Evolutionary conservation across 495 filamentous ascomycete species (phyloP).

Genomic region (Zalerion maritima): DNA sequence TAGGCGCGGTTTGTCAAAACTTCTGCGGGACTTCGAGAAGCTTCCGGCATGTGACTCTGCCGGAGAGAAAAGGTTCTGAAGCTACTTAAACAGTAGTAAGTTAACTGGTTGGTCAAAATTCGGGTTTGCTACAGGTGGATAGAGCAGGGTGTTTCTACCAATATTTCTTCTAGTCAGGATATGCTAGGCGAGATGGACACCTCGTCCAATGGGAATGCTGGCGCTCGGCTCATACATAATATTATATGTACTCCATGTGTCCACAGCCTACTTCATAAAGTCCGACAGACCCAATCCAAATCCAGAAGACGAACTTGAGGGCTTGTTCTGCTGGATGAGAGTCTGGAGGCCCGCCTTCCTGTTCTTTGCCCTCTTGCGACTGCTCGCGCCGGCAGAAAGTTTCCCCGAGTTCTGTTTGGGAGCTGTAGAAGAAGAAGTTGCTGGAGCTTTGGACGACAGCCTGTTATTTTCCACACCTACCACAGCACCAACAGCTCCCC

Average conservation of each 20-base stretch:
- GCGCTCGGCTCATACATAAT: slow-evolving; percentile 12
- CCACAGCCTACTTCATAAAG: slow-evolving; percentile 32
- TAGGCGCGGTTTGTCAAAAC: too few species aligned
- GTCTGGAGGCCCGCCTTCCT: slow-evolving; percentile 40
- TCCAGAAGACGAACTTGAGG: slow-evolving; percentile 17
- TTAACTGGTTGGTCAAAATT: too few species aligned
- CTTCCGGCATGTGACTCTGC: too few species aligned
- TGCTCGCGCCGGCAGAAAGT: slow-evolving; percentile 28
- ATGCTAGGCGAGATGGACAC: neutral
- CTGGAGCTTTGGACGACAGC: slow-evolving; percentile 1
- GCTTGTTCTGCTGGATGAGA: slow-evolving; percentile 28
- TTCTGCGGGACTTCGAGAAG: too few species aligned
- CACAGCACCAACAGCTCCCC: too few species aligned
- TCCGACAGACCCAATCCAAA: slow-evolving; percentile 35
- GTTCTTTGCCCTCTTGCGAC: slow-evolving; percentile 38
- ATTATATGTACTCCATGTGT: too few species aligned
- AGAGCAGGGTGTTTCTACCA: neutral
- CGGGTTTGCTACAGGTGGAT: too few species aligned
- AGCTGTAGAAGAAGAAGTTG: neutral
- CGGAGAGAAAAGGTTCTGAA: too few species aligned
- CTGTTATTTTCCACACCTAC: too few species aligned
- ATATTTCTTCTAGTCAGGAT: neutral
- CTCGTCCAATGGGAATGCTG: neutral
- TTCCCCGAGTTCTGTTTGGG: slow-evolving; percentile 5
- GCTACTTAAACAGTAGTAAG: too few species aligned